Base-by-base conservation (phyloP, 352 stramenopile species). In the Pythium rhizo-oryzae region DNA sequence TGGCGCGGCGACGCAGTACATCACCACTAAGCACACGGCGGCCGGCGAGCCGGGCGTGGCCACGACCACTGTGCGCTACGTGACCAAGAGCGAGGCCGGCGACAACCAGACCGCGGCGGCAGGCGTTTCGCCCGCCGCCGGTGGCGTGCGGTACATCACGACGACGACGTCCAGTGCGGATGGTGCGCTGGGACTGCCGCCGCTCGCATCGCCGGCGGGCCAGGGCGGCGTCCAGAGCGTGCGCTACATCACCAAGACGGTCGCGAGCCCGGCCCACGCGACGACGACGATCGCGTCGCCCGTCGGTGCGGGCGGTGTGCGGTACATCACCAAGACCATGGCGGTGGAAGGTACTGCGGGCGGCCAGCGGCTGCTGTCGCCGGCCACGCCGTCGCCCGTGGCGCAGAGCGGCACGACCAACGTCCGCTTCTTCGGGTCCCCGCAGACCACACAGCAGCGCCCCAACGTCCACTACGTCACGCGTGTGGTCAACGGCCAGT, bases 401-500 rank as follows among this genome's bases (percentile, higher is more conserved):
- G 39, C 25, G 37, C 37, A 23, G 19, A 50, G 21, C 8, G 59
- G 46, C 25, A 16, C 43, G 15, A 41, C 59, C 9, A 65, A 44
- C 35, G 59, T 65, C 30, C 59, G 47, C 18, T 66, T 66, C 59
- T 59, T 66, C 37, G 41, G 56, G 2, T 54, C 59, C 11, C 59
- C 59, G 12, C 43, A 56, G 44, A 23, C 39, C 25, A 35, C 51
- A 11, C 9, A 30, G 59, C 49, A 50, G 59, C n/a, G 28, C 4
- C 35, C 59, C 23, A 54, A 59, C 23, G 59, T 66, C 15, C 59
- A 66, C 59, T 59, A 57, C 23, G 59, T 66, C 30, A 66, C 59
- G 23, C 59, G 59, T 44, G 37, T 66, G 21, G 39, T 66, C 21
- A 66, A 66, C 37, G 59, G 59, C 49, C 59, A 66, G 59, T 58